Base-by-base conservation (phyloP, 495 filamentous ascomycete genomes). In the Aspergillus campestris region DNA sequence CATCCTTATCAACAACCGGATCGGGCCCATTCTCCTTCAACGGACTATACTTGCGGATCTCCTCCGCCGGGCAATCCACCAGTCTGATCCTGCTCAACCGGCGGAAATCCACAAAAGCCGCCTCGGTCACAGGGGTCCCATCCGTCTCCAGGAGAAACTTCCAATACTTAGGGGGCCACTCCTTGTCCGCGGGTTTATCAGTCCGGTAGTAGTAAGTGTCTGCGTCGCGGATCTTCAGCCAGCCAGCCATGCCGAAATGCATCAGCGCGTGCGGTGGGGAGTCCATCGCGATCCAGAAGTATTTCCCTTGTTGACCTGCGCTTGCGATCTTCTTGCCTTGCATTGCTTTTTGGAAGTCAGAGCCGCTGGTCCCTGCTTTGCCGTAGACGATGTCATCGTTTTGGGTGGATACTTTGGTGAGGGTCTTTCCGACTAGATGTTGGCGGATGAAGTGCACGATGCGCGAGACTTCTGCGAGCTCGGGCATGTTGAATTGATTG, bases 11-110 rank as follows among this genome's bases (percentile, higher is more conserved):
- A n/a, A 83, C 65, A 0, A 95, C 81, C 0, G 92, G 92, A 66
- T 98, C 92, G 0, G 92, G 92, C 1, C 92, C 92, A 57, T 97
- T 96, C 53, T 89, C 83, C 12, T 84, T 82, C 5, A 98, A 70
- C 5, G 92, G 92, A 0, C 77, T 79, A 35, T 82, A 66, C n/a
- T 83, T 74, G 40, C 90, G 67, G 47, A 98, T 92, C 14, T 83
- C 71, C 3, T 77, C 76, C 8, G 77, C 87, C 3, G 79, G 74
- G 53, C 84, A 92, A 63, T 95, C 79, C 8, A 98, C 82, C 8
- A 96, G 71, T 7, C 89, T 79, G 28, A 98, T 77, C 15, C 91
- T 71, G 13, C 70, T 79, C 29, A 98, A 76, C 24, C 92, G 71
- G 29, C 92, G 75, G 31, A 76, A 57, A 62, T 98, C 92, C 2